Conservation (phyloP, 495 filamentous ascomycete species). For the Venustampulla echinocandica region DNA sequence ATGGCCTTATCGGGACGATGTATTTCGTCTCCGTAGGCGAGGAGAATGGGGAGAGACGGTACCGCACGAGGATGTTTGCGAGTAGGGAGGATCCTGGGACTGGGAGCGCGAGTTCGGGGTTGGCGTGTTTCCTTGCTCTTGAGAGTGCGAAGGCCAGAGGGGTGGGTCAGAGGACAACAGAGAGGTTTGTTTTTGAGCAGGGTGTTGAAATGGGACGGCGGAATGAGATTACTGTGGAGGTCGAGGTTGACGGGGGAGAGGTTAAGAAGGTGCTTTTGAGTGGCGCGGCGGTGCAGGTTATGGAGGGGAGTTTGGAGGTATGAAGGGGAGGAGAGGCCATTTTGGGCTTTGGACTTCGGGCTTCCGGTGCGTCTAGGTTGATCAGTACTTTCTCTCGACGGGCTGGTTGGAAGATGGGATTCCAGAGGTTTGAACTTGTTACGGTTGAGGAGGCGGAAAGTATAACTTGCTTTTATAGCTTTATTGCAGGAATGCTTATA, state of each 20-base stretch:
- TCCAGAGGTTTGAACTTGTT: too few relatives aligned
- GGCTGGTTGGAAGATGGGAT: too few relatives aligned
- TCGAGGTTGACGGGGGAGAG: constrained; percentile 28
- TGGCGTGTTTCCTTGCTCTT: constrained; percentile 50
- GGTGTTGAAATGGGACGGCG: constrained; percentile 71
- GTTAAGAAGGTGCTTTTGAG: constrained; percentile 45
- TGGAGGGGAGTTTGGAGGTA: constrained; percentile 37
- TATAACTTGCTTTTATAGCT: too few relatives aligned
- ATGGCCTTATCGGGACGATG: constrained; percentile 45
- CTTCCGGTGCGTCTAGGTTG: too few relatives aligned
- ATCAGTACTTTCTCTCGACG: too few relatives aligned
- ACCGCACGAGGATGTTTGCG: constrained; percentile 47
- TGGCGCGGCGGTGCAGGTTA: constrained; percentile 50
- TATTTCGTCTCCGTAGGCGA: constrained; percentile 41
- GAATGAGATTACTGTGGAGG: constrained; percentile 45
- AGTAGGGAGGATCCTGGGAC: constrained; percentile 62
- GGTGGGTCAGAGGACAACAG: neutral
- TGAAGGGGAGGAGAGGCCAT: constrained; percentile 7
- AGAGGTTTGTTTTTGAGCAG: constrained; percentile 51
- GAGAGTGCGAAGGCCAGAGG: constrained; percentile 23
- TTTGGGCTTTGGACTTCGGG: too few relatives aligned
- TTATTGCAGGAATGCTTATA: too few relatives aligned
- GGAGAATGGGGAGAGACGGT: constrained; percentile 22
- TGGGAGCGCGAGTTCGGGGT: constrained; percentile 51
- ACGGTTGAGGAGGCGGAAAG: too few relatives aligned